Evolutionary conservation across 2,329 filamentous ascomycete genomes (phyloP).

Genomic region (Bipolaris sorokiniana): DNA sequence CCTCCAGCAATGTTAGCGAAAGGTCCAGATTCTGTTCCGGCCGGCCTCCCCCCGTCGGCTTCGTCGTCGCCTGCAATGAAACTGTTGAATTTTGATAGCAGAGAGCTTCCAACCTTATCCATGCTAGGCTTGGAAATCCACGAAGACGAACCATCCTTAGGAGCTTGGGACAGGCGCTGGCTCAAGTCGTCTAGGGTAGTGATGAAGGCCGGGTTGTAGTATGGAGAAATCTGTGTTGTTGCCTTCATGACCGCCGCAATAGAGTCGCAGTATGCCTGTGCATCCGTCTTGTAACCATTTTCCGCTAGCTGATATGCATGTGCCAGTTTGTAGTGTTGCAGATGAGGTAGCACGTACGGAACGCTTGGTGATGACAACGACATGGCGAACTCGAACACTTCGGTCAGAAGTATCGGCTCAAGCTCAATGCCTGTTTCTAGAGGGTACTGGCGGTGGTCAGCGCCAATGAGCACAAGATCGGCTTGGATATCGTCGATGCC

Average conservation of each 20-base stretch:
- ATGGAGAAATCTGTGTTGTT: constrained; percentile 82
- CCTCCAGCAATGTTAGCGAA: constrained; percentile 83
- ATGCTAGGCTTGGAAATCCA: constrained; percentile 97
- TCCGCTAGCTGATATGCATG: constrained; percentile 86
- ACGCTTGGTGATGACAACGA: constrained; percentile 66
- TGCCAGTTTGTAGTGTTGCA: constrained; percentile 89
- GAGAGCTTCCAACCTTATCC: constrained; percentile 89
- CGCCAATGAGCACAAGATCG: constrained; percentile 82
- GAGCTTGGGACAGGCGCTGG: constrained; percentile 82
- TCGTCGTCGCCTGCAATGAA: constrained; percentile 93
- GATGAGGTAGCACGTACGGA: constrained; percentile 72
- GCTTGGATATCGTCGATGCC: constrained; percentile 81
- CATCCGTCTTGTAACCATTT: constrained; percentile 79
- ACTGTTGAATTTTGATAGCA: constrained; percentile 93
- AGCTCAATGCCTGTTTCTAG: constrained; percentile 78
- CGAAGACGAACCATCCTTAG: constrained; percentile 78
- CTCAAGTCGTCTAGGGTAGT: constrained; percentile 80
- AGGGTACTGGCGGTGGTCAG: constrained; percentile 75
- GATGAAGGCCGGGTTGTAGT: constrained; percentile 80
- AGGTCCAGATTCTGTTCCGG: constrained; percentile 68
- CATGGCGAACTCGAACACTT: constrained; percentile 90
- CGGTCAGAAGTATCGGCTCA: constrained; percentile 89
- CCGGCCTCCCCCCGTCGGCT: constrained; percentile 65
- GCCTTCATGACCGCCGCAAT: constrained; percentile 77
- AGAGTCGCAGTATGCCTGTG: constrained; percentile 88